phyloP scores from a whole-genome alignment of 495 filamentous ascomycete genomes.

The Elasticomyces elasticus region DNA sequence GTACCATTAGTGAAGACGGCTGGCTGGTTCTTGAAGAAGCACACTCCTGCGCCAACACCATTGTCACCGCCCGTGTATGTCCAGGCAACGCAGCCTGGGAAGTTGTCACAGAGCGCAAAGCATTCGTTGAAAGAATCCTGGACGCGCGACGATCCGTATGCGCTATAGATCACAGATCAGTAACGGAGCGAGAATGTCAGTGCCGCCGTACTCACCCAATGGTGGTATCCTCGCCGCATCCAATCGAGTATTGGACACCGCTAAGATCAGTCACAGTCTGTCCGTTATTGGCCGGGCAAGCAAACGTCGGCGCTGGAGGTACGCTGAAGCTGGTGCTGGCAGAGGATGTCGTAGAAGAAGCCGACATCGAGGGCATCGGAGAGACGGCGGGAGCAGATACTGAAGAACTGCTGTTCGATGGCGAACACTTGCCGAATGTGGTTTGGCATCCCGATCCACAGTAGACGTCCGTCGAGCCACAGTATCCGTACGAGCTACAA shows the following conservation, averaged over 20 bases:
- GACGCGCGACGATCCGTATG: neutral
- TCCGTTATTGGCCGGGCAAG: constrained; percentile 11
- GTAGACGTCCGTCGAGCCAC: constrained; percentile 1
- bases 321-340: neutral
- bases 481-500: constrained; percentile 14
- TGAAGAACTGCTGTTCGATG: neutral
- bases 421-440: constrained; percentile 4
- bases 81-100: constrained; percentile 7
- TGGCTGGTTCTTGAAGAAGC: constrained; percentile 6
- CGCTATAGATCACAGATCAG: neutral
- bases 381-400: neutral
- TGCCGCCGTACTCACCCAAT: neutral
- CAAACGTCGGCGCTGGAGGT: neutral
- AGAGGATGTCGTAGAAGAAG: constrained; percentile 1
- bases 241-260: constrained; percentile 9
- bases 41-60: constrained; percentile 13
- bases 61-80: constrained; percentile 9
- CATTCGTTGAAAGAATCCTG: constrained; percentile 9
- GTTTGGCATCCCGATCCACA: constrained; percentile 11
- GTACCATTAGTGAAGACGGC: neutral
- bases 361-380: neutral
- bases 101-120: constrained; percentile 11
- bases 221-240: constrained; percentile 5
- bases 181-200: too few species aligned
- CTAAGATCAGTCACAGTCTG: constrained; percentile 4